Evolutionary conservation across 768 basidiomycete genomes (phyloP).

Genomic region (Podaxis rugospora): DNA sequence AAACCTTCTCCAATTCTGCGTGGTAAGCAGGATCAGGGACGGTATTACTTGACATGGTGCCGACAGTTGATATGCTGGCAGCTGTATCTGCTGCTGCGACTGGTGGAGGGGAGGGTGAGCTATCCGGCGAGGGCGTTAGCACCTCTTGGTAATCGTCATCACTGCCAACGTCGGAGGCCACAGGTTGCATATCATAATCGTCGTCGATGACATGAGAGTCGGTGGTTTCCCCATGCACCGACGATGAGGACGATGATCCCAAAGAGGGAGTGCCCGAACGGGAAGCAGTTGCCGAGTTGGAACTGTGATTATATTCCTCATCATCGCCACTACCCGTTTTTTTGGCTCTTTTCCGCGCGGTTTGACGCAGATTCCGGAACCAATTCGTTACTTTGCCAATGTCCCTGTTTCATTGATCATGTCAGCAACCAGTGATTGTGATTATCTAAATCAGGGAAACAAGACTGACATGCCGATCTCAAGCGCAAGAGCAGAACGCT

Average conservation of each 20-base stretch:
- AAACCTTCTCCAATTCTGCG: conserved; percentile 43
- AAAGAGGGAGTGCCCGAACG: conserved; percentile 50
- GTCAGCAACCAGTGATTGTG: conserved; percentile 12
- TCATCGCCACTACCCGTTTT: conserved; percentile 41
- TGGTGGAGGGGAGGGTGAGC: conserved; percentile 30
- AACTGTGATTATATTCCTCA: conserved; percentile 32
- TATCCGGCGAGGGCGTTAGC: conserved; percentile 64
- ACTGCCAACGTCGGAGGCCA: conserved; percentile 52
- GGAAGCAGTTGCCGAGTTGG: conserved; percentile 41
- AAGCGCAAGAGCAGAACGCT: conserved; percentile 65
- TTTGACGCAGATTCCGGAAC: conserved; percentile 83
- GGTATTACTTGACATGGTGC: conserved; percentile 3
- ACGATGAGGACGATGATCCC: conserved; percentile 41
- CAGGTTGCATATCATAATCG: conserved; percentile 37
- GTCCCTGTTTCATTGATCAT: conserved; percentile 46
- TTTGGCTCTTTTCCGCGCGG: conserved; percentile 67
- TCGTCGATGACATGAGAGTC: conserved; percentile 38
- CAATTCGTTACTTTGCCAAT: conserved; percentile 83
- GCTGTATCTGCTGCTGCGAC: conserved; percentile 9
- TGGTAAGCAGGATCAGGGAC: conserved; percentile 35
- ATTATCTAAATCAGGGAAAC: conserved; percentile 13
- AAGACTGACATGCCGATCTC: conserved; percentile 72
- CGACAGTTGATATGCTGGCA: conserved; percentile 24
- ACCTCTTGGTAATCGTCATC: conserved; percentile 74
- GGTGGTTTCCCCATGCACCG: conserved; percentile 38